Evolutionary conservation across 1,139 yeast genomes (phyloP).

Genomic region (Protomyces pachydermus): DNA sequence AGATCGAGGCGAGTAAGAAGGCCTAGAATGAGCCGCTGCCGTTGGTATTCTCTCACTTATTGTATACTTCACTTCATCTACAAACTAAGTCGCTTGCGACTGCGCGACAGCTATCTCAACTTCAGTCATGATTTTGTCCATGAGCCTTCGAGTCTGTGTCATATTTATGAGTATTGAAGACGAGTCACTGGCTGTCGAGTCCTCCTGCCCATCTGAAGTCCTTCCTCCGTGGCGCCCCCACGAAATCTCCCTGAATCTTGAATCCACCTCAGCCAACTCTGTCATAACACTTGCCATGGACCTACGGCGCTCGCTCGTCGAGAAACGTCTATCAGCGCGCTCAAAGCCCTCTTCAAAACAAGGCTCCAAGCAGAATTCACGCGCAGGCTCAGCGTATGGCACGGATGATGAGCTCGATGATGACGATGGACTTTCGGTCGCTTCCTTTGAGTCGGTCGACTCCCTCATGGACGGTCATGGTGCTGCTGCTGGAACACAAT

Average conservation of each 20-base stretch:
- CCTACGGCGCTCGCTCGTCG: conserved; percentile 18
- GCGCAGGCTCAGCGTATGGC: conserved; percentile 22
- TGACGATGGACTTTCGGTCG: conserved; percentile 28
- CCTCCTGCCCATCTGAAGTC: too few relatives aligned
- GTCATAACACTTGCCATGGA: background rate
- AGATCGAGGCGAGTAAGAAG: background rate
- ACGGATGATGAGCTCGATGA: conserved; percentile 31
- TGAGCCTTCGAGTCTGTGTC: too few relatives aligned
- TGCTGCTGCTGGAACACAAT: conserved; percentile 17
- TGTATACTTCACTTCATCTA: too few relatives aligned
- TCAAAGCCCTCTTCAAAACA: conserved; percentile 46
- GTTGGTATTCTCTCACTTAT: too few relatives aligned
- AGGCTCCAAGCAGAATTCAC: conserved; percentile 10
- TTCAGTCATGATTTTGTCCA: too few relatives aligned
- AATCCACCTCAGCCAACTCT: too few relatives aligned
- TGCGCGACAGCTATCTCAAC: too few relatives aligned
- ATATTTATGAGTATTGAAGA: too few relatives aligned
- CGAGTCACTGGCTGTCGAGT: too few relatives aligned
- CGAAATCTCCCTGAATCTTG: too few relatives aligned
- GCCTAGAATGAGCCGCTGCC: background rate
- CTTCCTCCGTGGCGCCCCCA: too few relatives aligned
- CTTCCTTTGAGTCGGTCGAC: conserved; percentile 25
- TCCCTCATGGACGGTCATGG: conserved; percentile 3
- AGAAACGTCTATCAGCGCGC: conserved; percentile 13
- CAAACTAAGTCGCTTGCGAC: too few relatives aligned